These are phyloP conservation scores for Rhizopus arrhizus DNA, from an alignment of 371 early-diverging fungal species.

Conservation along the genomic window DNA sequence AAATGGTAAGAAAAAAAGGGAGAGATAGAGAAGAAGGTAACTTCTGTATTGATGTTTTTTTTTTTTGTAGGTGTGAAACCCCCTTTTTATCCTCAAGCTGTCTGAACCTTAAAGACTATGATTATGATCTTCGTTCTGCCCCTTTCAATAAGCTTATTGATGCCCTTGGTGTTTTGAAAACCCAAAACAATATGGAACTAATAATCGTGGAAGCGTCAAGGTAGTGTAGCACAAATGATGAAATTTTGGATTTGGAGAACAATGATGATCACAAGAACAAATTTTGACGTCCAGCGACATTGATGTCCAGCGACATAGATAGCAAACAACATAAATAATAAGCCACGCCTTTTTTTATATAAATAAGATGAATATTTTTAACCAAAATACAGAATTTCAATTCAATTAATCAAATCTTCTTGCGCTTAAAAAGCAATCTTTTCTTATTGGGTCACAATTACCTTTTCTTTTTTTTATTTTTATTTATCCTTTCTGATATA, in stretches of 20 bases:
- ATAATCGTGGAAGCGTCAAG: conserved; percentile 18
- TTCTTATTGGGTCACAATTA: not conserved
- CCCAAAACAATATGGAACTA: conserved; percentile 19
- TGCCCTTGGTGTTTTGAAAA: conserved; percentile 11
- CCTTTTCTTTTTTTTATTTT: conserved; percentile 11
- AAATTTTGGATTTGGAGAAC: too few species aligned
- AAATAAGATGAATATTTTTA: conserved; percentile 14
- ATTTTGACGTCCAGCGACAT: too few species aligned
- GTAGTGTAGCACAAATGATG: too few species aligned
- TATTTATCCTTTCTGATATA: too few species aligned
- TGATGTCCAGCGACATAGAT: too few species aligned
- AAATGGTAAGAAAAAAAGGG: conserved; percentile 23
- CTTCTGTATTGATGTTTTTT: not conserved
- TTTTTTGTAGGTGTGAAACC: conserved; percentile 16
- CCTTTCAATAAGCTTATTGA: conserved; percentile 8
- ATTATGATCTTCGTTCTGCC: conserved; percentile 14
- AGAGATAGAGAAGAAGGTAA: conserved; percentile 4
- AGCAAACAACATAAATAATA: too few species aligned
- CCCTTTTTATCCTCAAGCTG: conserved; percentile 8
- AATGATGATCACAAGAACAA: too few species aligned
- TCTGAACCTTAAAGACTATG: conserved; percentile 10
- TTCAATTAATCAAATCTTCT: too few species aligned
- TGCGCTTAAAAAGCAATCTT: too few species aligned
- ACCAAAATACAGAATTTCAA: too few species aligned
- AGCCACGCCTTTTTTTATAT: too few species aligned